Base-by-base conservation (phyloP, 495 filamentous ascomycete genomes). In the Neurospora cerealis region DNA sequence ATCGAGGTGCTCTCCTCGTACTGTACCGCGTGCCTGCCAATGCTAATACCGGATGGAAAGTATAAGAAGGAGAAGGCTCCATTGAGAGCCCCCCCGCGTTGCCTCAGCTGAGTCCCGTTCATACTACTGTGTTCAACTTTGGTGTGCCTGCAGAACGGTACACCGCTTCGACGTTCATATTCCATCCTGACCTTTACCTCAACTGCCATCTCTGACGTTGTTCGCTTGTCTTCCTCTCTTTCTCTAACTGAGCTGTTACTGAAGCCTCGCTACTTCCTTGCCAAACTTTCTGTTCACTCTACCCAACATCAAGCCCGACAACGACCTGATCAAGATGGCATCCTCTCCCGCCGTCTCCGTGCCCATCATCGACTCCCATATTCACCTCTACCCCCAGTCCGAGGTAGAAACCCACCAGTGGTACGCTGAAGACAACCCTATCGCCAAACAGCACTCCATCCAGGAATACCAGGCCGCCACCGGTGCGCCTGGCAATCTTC, bases 301-400 rank as follows among this genome's bases (percentile, higher is more conserved):
- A 34, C 54, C 54, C 54, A 34, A 62, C 15, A 32, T 28, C 54
- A 17, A 62, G 28, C 54, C 13, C 54, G 54, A 62, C 28, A 34
- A 62, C 24, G 54, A 62, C 24, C 54, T 34, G 28, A 62, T 34
- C 70, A 71, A 34, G 2, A 71, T 71, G 70, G 70, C 60, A 21
- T 24, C 72, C 17, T 62, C 54, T 62, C 54, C 54, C 54, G 40
- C 73, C 40, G 36, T 76, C 48, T 42, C 70, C 73, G 79, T 82
- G 73, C 81, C 80, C 74, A 87, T 94, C 71, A 85, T 97, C 72
- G 94, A 97, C 83, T 91, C 93, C 10, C 94, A 97, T 84, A 90
- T 97, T 82, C 94, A 97, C 82, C 90, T 96, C 79, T 96, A 88
- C 83, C 90, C 91, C 74, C 79, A 83, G 70, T 86, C 88, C 42